Evolutionary conservation across 2,329 filamentous ascomycete genomes (phyloP), one percentile per base, ranked within the genome.

Genomic region (Geosmithia flava): DNA sequence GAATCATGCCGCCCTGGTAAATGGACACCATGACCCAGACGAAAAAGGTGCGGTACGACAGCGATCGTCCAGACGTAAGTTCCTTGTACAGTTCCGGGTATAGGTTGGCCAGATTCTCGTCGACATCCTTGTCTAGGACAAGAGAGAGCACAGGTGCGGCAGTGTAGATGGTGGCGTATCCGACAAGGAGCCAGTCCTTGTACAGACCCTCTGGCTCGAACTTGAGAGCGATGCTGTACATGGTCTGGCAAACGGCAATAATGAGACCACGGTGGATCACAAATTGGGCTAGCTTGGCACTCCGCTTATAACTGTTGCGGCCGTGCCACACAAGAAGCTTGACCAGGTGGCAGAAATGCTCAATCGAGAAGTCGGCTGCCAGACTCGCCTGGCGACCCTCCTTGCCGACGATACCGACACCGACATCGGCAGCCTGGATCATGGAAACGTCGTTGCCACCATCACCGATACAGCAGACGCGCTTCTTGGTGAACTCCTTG

Each of bases 241-340:
- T 89, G 1, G 93, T 97, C 68, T 98, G 93, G 58, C 90, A 96
- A 27, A 97, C 89, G 48, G 81, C 84, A 59, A 98, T 95, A 59
- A 98, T 95, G 43, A 98, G 72, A 46, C 93, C 93, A 58, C 93
- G 85, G 62, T 98, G 94, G 58, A 98, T 98, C 58, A 98, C 91
- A 65, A 98, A 98, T 63, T 97, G 94, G 1, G 87, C 89, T 20
- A 98, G 78, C 68, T 98, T 98, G 27, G 93, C 93, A 50, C 82
- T 88, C 44, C 94, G 81, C 67, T 97, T 97, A 73, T 98, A 98
- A 56, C 84, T 91, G 68, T 98, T 98, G 30, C 94, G 82, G 1
- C 93, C 93, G 62, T 98, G 94, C 93, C 94, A 98, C 39, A 98
- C 89, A n/a, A 98, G 78, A 1, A 98, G 76, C 65, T 97, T 98